A percentile compares a stretch with the other conserved stretches of the same genome.
Evolutionary conservation across 1,284 basidiomycete species (phyloP).

Genomic region (Uromyces viciae-fabae): DNA sequence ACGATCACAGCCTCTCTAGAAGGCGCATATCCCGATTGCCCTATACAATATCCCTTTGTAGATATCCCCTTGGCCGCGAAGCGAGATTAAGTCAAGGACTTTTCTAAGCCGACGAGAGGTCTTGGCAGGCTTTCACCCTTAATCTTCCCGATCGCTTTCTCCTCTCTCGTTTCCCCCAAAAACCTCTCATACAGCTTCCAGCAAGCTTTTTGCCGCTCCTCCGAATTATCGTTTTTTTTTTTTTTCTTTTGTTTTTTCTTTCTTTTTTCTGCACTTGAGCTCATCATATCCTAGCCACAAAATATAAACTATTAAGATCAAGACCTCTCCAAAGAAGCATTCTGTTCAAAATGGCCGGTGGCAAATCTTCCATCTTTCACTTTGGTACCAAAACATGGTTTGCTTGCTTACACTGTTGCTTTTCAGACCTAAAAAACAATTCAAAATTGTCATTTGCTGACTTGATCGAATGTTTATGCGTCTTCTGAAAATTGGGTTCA

Average conservation of each 20-base stretch:
- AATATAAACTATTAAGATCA: conserved; percentile 8
- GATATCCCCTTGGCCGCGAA: too few species aligned
- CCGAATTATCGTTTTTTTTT: background rate
- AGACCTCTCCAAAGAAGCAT: too few species aligned
- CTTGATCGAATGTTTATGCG: background rate
- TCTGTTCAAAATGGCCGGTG: too few species aligned
- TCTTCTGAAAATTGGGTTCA: background rate
- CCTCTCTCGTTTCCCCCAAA: background rate
- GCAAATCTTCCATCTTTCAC: conserved; percentile 21
- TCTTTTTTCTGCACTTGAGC: background rate
- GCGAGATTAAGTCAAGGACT: too few species aligned
- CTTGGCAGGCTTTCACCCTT: too few species aligned
- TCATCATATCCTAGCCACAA: too few species aligned
- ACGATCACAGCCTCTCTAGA: too few species aligned
- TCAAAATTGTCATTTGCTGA: background rate
- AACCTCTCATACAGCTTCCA: background rate
- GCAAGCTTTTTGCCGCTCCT: conserved; percentile 43
- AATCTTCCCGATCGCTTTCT: background rate
- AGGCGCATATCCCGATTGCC: too few species aligned
- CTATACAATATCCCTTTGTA: too few species aligned
- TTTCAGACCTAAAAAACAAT: background rate
- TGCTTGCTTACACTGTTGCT: background rate
- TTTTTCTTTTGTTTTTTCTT: background rate
- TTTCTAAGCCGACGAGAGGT: too few species aligned
- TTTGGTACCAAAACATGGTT: conserved; percentile 42